Conservation (phyloP, 208 protist genomes). For the Trypanosomatidae sp. region DNA sequence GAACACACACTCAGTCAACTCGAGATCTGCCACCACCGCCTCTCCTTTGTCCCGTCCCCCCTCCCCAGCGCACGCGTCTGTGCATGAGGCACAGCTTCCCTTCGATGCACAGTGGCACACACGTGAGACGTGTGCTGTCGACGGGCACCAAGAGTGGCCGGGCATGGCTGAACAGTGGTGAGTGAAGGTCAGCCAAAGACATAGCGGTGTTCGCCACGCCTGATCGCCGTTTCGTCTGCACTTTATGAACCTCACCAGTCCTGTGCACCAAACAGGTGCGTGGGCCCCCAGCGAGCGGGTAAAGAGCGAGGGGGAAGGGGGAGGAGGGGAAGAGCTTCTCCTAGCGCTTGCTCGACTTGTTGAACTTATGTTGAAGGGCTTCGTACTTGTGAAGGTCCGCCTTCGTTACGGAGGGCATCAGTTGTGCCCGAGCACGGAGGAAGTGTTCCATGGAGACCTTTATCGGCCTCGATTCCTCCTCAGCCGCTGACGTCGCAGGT, state of each 20-base stretch:
- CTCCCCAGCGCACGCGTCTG: background rate
- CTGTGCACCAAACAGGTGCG: background rate
- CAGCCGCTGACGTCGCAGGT: background rate
- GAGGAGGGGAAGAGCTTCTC: background rate
- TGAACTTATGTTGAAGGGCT: slow-evolving; percentile 68
- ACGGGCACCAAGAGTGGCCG: background rate
- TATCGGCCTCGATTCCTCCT: slow-evolving; percentile 15
- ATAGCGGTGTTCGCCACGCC: background rate
- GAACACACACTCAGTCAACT: background rate
- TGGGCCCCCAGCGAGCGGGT: background rate
- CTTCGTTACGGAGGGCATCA: slow-evolving; percentile 82
- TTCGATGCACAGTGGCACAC: too few relatives aligned
- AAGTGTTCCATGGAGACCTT: slow-evolving; percentile 80
- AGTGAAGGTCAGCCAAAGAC: background rate
- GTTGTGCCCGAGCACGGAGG: slow-evolving; percentile 61
- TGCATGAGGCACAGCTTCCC: background rate
- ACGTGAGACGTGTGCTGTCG: background rate
- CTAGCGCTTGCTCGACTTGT: slow-evolving; percentile 1
- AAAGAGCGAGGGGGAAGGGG: background rate
- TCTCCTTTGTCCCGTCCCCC: background rate
- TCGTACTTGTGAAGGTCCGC: slow-evolving; percentile 80
- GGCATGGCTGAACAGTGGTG: background rate
- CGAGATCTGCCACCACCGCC: background rate
- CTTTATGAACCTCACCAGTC: background rate
- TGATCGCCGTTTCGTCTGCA: background rate